phyloP scores from a whole-genome alignment of 139 green algal genomes.

The Haematococcus lacustris region DNA sequence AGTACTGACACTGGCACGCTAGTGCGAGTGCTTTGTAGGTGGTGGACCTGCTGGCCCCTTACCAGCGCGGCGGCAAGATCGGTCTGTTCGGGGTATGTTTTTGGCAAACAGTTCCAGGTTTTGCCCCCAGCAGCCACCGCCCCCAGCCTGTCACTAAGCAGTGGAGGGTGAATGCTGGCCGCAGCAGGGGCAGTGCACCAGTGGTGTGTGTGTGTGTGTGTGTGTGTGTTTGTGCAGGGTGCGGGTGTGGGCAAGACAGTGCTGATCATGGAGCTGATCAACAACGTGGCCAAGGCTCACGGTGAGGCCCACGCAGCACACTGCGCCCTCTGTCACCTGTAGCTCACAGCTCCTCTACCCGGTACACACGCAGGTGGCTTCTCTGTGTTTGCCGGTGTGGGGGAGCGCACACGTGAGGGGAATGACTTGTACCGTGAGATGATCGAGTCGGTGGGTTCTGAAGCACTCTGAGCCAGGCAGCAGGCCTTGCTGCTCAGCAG shows the following conservation, averaged over 20 bases:
- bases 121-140: too few species aligned
- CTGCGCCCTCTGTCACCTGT: too few species aligned
- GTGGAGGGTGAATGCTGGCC: too few species aligned
- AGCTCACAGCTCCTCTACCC: too few species aligned
- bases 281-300: slow-evolving; percentile 99
- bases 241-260: slow-evolving; percentile 99
- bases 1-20: too few species aligned
- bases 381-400: slow-evolving; percentile 98
- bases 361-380: slow-evolving; percentile 83
- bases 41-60: slow-evolving; percentile 97
- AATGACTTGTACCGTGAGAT: slow-evolving; percentile 99
- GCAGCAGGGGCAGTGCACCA: too few species aligned
- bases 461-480: too few species aligned
- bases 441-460: slow-evolving; percentile 84
- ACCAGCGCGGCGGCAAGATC: slow-evolving; percentile 99
- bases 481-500: too few species aligned
- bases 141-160: too few species aligned
- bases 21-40: slow-evolving; percentile 74
- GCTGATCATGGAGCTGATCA: slow-evolving; percentile 99
- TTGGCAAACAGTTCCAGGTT: too few species aligned
- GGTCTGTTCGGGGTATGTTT: slow-evolving; percentile 98
- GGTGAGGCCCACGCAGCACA: slow-evolving; percentile 68
- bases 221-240: slow-evolving; percentile 95
- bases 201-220: slow-evolving; percentile 93
- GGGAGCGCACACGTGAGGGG: slow-evolving; percentile 97